These are phyloP conservation scores for Ganoderma boninense DNA, from an alignment of 1,284 basidiomycete genomes.

Conservation along the genomic window DNA sequence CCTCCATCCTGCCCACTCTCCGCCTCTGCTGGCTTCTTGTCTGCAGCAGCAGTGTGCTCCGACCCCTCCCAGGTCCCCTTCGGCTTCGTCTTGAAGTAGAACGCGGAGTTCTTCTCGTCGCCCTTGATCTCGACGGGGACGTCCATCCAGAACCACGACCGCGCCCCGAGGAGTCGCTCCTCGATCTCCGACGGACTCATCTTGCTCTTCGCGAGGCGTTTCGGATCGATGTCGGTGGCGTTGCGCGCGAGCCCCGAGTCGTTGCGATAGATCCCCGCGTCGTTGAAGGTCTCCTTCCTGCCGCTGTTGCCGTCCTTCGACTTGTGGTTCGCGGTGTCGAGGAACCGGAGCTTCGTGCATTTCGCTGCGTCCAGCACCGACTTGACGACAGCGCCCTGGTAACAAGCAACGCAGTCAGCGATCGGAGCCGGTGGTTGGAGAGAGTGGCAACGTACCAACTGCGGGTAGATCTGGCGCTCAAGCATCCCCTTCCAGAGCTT, in stretches of 20 bases:
- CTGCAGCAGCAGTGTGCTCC: neutral
- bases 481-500: neutral
- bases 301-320: neutral
- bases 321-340: neutral
- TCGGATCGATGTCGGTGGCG: neutral
- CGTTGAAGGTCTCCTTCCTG: neutral
- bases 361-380: neutral
- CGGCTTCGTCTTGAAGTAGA: neutral
- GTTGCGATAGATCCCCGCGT: neutral
- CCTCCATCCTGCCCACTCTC: neutral
- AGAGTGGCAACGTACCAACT: neutral
- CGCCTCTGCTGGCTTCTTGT: neutral
- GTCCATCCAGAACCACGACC: constrained; percentile 4
- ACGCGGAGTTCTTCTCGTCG: neutral
- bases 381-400: neutral
- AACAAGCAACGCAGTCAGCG: neutral
- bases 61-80: neutral
- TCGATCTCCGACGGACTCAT: neutral
- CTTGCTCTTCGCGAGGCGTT: neutral
- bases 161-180: neutral
- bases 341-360: neutral
- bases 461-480: neutral
- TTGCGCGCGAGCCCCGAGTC: neutral
- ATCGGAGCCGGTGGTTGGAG: neutral
- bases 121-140: neutral